Percentiles rank a stretch among this genome's conserved stretches.
Evolutionary conservation across 2,329 filamentous ascomycete genomes (phyloP).

Genomic region (Esteya vermicola): DNA sequence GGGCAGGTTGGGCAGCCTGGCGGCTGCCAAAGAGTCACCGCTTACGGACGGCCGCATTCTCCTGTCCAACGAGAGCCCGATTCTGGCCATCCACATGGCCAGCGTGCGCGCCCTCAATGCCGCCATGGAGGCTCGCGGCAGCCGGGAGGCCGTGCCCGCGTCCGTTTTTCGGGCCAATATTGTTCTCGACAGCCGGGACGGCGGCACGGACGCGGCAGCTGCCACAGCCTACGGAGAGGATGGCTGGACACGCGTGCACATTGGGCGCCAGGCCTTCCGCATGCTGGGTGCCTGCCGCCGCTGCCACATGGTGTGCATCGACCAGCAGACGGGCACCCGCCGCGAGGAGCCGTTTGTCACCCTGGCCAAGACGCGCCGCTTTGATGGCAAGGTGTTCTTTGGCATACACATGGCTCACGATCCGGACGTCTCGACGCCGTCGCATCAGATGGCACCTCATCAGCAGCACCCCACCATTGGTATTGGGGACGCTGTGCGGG

Average conservation of each 20-base stretch:
- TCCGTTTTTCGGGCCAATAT: conserved; percentile 85
- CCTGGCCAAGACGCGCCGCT: conserved; percentile 70
- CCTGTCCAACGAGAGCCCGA: conserved; percentile 86
- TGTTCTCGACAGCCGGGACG: conserved; percentile 40
- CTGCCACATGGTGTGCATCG: conserved; percentile 93
- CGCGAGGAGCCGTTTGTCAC: conserved; percentile 80
- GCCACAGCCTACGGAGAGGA: conserved; percentile 60
- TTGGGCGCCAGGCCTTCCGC: conserved; percentile 51
- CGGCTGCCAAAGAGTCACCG: not conserved
- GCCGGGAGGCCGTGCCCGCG: too few species aligned
- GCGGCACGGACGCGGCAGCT: not conserved
- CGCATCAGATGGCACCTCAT: conserved; percentile 12
- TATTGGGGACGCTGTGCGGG: conserved; percentile 30
- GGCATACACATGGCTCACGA: conserved; percentile 60
- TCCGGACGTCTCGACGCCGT: conserved; percentile 8
- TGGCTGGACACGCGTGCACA: conserved; percentile 52
- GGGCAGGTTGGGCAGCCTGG: too few species aligned
- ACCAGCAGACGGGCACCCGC: conserved; percentile 67
- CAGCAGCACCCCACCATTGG: conserved; percentile 28
- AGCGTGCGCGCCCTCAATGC: conserved; percentile 69
- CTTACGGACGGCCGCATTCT: conserved; percentile 40
- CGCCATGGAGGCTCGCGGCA: conserved; percentile 50
- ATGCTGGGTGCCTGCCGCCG: conserved; percentile 73
- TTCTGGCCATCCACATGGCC: conserved; percentile 67
- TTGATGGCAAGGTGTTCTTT: conserved; percentile 78